A percentile compares a stretch with the other conserved stretches of the same genome.
Evolutionary conservation across 1,284 basidiomycete species (phyloP).

Genomic region (Apiotrichum laibachii): DNA sequence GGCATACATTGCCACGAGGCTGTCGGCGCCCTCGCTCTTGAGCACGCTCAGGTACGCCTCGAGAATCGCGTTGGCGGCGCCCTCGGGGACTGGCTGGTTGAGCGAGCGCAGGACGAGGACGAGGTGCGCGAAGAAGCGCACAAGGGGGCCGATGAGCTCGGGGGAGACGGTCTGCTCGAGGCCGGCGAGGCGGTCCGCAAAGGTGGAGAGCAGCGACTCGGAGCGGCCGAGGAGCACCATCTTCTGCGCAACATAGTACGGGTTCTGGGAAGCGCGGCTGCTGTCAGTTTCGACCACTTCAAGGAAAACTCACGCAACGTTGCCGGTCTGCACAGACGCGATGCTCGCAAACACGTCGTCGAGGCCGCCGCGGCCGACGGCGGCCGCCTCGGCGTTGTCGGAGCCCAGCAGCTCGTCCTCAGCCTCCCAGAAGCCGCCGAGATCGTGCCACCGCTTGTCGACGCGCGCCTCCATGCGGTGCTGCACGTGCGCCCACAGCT

Average conservation of each 20-base stretch:
- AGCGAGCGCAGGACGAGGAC: constrained; percentile 85
- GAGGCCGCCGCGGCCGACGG: constrained; percentile 34
- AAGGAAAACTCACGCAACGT: constrained; percentile 38
- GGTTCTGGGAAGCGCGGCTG: constrained; percentile 64
- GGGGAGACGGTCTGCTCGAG: constrained; percentile 52
- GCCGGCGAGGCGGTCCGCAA: constrained; percentile 60
- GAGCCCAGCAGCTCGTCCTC: constrained; percentile 31
- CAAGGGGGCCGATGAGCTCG: constrained; percentile 57
- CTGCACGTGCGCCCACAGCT: constrained; percentile 87
- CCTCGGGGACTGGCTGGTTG: constrained; percentile 66
- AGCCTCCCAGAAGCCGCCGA: constrained; percentile 51
- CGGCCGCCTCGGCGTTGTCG: constrained; percentile 37
- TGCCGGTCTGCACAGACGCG: constrained; percentile 31
- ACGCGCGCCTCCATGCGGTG: constrained; percentile 69
- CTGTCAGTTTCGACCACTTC: constrained; percentile 6
- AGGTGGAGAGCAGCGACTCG: constrained; percentile 66
- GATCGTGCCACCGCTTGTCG: constrained; percentile 43
- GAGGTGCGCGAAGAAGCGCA: constrained; percentile 93
- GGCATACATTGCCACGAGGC: constrained; percentile 90
- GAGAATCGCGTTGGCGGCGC: constrained; percentile 75
- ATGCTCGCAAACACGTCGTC: constrained; percentile 49
- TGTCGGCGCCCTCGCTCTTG: constrained; percentile 75
- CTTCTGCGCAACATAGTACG: constrained; percentile 67
- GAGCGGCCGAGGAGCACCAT: constrained; percentile 77
- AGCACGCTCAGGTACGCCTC: constrained; percentile 86